Base-by-base conservation (phyloP, 1,284 basidiomycete genomes). In the Athelia sp. region DNA sequence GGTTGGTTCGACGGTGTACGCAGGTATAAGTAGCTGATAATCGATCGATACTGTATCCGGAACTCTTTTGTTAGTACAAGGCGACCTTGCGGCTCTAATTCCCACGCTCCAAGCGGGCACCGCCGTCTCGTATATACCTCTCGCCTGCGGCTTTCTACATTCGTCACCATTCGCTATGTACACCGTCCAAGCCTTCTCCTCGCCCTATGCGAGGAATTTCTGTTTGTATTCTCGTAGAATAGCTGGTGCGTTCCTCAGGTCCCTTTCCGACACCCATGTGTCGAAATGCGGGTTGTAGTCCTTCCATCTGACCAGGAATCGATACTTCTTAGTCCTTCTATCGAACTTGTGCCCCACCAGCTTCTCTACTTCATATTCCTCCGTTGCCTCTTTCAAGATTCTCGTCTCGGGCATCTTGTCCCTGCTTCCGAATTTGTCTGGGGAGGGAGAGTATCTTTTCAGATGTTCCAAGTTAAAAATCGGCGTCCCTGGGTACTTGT, bases 401-500 rank as follows among this genome's bases (percentile, higher is more conserved):
- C 56, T n/a, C 2, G 52, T 48, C 0, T 52, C 23, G 1, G 47
- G 40, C 10, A 50, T 21, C 1, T n/a, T 31, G 6, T 26, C 31
- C 24, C 54, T 24, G 14, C 38, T 31, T 2, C 58, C 61, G 17
- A 59, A 55, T 9, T 54, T 49, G 8, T 46, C 9, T 6, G 54
- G 49, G 1, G 55, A 56, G 14, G 24, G 19, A 2, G 52, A 26
- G 45, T 65, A 67, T n/a, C 31, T 45, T 26, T 57, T 50, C 3
- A 67, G 43, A 47, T 67, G 64, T 8, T 53, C 47, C 1, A 66
- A 56, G 42, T 65, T 67, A 10, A 68, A 26, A 0, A 67, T 56
- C 19, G 64, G 53, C 46, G 58, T 54, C 22, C 59, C 58, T 1
- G 58, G 56, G 54, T 66, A 62, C 1, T 54, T 60, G 1, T 46